Base-by-base conservation (phyloP, 108 stramenopile genomes). In the Pinguiococcus pyrenoidosus region DNA sequence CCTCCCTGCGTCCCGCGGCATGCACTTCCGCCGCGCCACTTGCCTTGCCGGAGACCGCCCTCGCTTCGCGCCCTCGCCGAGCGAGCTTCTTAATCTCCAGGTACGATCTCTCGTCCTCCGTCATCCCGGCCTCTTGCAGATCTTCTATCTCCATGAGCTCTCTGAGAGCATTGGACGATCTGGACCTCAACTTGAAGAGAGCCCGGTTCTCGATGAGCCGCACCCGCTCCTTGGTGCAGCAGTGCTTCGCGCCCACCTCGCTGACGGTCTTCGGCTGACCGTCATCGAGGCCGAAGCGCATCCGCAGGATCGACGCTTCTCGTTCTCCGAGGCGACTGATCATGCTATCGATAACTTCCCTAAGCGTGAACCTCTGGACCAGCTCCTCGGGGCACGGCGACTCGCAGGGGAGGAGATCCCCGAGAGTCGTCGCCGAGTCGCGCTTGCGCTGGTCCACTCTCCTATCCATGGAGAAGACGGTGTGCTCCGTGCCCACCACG, bases 191-290 rank as follows among this genome's bases (percentile, higher is more conserved):
- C 64, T 96, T 96, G 68, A 85, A 80, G 54, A 96, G 56, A 20
- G 93, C 93, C 57, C 82, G 62, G 0, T 85, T 76, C 72, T 96
- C 93, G 46, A 96, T 90, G 64, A 89, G 89, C 30, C 93, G 80
- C 59, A 92, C 84, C 16, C 93, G 69, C 48, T 96, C 93, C 33
- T 88, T 70, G 3, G 88, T 89, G 10, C 90, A 76, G 10, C 69
- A 70, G 46, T 89, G 85, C 24, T 62, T 67, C 33, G 58, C 65
- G 16, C 87, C 89, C 38, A 96, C 81, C 55, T 96, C 87, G 57
- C 89, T 87, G 46, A 92, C 54, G 9, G 90, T 92, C 59, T 81
- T 84, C 10, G 83, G 53, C 18, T 67, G 72, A 5, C 87, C 89
- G 44, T 92, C 90, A 44, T 87, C 85, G 16, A 96, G 71, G 29